phyloP scores from a whole-genome alignment of 2,329 filamentous ascomycete species.

The Thyridium curvatum region DNA sequence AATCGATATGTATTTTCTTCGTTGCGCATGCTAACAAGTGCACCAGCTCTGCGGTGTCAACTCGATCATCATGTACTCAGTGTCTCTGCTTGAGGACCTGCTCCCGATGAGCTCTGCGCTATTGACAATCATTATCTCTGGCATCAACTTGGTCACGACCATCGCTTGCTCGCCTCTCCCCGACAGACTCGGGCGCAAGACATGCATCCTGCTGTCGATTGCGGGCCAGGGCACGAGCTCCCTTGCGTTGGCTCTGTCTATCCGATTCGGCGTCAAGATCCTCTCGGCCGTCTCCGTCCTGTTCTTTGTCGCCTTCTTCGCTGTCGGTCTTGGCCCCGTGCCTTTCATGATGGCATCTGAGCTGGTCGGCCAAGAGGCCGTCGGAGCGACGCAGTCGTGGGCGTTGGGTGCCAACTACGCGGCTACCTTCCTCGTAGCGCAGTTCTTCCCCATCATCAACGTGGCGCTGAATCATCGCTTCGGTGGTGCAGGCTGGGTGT shows the following conservation, averaged over 20 bases:
- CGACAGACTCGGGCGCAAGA: conserved; percentile 82
- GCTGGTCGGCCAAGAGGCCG: conserved; percentile 82
- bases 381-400: conserved; percentile 87
- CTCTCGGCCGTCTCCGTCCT: conserved; percentile 78
- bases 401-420: conserved; percentile 82
- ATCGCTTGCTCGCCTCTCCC: conserved; percentile 75
- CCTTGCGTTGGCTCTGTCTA: conserved; percentile 71
- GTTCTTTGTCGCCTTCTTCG: conserved; percentile 84
- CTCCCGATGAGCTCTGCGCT: conserved; percentile 76
- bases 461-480: conserved; percentile 56
- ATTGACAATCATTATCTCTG: conserved; percentile 81
- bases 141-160: conserved; percentile 80
- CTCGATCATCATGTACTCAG: conserved; percentile 97
- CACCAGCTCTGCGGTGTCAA: conserved; percentile 80
- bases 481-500: conserved; percentile 73
- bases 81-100: conserved; percentile 76
- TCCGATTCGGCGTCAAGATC: conserved; percentile 64
- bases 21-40: no score
- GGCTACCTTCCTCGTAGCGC: conserved; percentile 85
- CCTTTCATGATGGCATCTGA: conserved; percentile 93
- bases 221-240: conserved; percentile 77
- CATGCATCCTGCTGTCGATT: conserved; percentile 76
- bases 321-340: conserved; percentile 83
- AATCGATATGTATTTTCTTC: no score
- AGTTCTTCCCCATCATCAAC: conserved; percentile 90